Evolutionary conservation across 1,284 basidiomycete genomes (phyloP), one percentile per base, ranked within the genome.

Genomic region (Nidula niveotomentosa): DNA sequence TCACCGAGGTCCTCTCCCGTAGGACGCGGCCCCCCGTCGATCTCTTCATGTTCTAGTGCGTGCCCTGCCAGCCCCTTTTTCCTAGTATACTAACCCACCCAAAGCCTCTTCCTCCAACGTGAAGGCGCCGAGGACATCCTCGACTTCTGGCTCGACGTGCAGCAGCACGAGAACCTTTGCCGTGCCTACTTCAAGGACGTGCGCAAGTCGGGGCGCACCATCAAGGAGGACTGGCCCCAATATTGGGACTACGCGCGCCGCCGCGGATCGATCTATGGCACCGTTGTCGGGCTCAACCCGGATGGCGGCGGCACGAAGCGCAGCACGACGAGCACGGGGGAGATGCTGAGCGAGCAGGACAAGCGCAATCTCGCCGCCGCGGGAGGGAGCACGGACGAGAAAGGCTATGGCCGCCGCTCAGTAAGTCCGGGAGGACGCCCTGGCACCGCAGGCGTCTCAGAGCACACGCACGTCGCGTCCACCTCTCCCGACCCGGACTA

Each of bases 71-170:
- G 23, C 23, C 23, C 23, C 23, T 23, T 5, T 37, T 37, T 46
- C 58, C 53, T 48, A 39, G 36, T 17, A 13, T 8, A 43, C 39
- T 15, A 36, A n/a, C 36, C 33, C 13, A 18, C 36, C 2, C 48
- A n/a, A 18, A 91, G 90, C 69, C 80, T 92, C 57, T 97, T 96
- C 69, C 78, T 98, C 43, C 94, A 98, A 69, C 85, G 95, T 41
- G 95, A 98, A 74, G 90, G 92, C 36, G 88, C 93, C 53, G 96
- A 98, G 69, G 96, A 98, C 69, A 91, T 96, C 44, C 78, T 99
- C 50, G 96, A 98, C 72, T 99, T 99, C 65, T 99, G 96, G 96
- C 85, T 99, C 36, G 96, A 99, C 68, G 96, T 98, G 1, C 94
- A 98, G 66, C 96, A 98, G 75, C 96, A 99, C 70, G 97, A 98